Base-by-base conservation (phyloP, 768 basidiomycete genomes). In the Leccinum broughii region DNA sequence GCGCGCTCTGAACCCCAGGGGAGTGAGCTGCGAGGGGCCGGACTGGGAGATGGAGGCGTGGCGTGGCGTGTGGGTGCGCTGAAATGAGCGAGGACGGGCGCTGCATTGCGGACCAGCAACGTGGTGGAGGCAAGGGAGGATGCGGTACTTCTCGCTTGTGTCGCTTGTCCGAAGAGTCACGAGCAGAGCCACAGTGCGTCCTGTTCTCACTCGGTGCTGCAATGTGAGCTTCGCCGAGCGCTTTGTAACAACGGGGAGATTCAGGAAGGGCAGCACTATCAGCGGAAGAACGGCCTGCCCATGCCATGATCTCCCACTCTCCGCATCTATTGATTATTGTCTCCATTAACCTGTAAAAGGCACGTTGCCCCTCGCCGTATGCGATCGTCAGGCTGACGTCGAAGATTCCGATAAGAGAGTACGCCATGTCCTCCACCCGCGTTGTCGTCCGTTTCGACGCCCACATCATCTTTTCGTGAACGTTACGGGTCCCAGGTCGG, bases 401-500 rank as follows among this genome's bases (percentile, higher is more conserved):
- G 11, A 76, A 74, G 34, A 76, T 50, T 8, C 74, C 74, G 52
- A 75, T 71, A 35, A 76, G 69, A 37, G 58, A 68, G 55, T 75
- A 75, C 1, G 75, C 74, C 14, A 64, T 64, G 54, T 76, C 74
- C 55, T 75, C 74, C 17, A 73, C 60, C 5, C 70, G 59, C 2
- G 75, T 76, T 1, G 74, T 76, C 13, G 64, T 75, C 58, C 75
- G 66, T 6, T 59, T 72, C 22, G 75, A 69, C 4, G 74, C 75
- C 74, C 74, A 76, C 57, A 66, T 64, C 66, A 76, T 71, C 65
- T 62, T 72, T 57, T 66, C 62, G 49, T 67, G 70, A 9, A 74
- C 63, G n/a, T 63, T 50, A 41, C 62, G 64, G 3, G 60, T 68
- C 20, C 74, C 70, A 4, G 70, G 66, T 17, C 61, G 64, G 65